Conservation (phyloP, 202 grass and related monocot species). For the Panicum hallii region DNA sequence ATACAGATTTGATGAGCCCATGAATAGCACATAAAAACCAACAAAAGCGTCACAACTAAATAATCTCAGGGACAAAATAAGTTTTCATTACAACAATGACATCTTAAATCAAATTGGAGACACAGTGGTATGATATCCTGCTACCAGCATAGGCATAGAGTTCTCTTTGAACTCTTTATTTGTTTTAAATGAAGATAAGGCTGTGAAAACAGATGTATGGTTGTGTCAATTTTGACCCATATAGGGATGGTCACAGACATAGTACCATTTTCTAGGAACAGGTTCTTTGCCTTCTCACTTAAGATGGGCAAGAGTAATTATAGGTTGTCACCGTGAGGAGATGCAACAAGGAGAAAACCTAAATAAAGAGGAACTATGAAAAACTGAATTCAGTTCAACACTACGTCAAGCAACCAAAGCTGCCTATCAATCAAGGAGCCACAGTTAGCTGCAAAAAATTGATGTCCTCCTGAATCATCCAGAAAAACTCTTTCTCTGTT, state of each 20-base stretch:
- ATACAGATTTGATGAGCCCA: background rate
- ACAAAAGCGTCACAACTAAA: background rate
- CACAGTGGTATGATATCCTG: background rate
- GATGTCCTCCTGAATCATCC: background rate
- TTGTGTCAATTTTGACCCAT: background rate
- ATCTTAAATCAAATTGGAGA: conserved; percentile 4
- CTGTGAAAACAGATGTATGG: background rate
- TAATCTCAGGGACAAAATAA: background rate
- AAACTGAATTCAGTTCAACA: background rate
- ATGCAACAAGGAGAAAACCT: background rate
- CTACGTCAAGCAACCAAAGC: background rate
- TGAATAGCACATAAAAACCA: background rate
- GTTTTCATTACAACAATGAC: background rate
- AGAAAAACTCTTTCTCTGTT: background rate
- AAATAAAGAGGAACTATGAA: conserved; percentile 5
- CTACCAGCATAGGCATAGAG: background rate
- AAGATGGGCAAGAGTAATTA: background rate
- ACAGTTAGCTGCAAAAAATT: background rate
- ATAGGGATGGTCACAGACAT: conserved; percentile 4
- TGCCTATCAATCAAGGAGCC: background rate
- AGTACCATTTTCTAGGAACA: background rate
- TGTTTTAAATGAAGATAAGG: background rate
- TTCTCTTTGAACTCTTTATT: conserved; percentile 10
- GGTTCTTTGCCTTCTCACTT: background rate
- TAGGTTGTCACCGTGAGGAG: background rate